These are phyloP conservation scores for Coriolopsis trogii DNA, from an alignment of 1,284 basidiomycete species.

Conservation along the genomic window DNA sequence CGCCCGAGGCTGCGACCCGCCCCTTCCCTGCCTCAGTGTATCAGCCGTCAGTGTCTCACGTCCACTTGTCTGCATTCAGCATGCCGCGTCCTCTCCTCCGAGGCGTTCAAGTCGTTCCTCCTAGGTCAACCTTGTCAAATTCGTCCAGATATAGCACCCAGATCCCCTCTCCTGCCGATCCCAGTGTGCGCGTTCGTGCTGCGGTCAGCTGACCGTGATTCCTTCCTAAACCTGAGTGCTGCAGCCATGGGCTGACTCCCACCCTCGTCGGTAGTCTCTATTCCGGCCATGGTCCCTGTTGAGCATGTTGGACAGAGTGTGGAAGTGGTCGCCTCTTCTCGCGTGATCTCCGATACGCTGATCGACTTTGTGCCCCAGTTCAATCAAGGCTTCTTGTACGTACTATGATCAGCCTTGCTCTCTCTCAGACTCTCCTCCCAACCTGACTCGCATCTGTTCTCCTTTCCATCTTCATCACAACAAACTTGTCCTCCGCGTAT, in stretches of 20 bases:
- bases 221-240: not conserved
- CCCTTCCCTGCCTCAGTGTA: too few relatives aligned
- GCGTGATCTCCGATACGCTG: slow-evolving; percentile 4
- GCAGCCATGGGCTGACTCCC: not conserved
- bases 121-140: not conserved
- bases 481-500: too few relatives aligned
- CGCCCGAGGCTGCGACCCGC: too few relatives aligned
- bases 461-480: not conserved
- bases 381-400: not conserved
- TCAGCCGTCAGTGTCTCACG: not conserved
- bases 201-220: not conserved
- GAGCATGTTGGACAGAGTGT: slow-evolving; percentile 7
- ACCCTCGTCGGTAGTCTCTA: too few relatives aligned
- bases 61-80: not conserved
- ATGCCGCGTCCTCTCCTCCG: not conserved
- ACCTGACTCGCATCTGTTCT: not conserved
- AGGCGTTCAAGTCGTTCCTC: not conserved
- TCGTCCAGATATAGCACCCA: not conserved
- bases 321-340: too few relatives aligned
- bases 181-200: not conserved
- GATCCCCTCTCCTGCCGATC: not conserved
- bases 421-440: not conserved
- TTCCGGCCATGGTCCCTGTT: not conserved
- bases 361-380: not conserved
- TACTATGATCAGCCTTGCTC: slow-evolving; percentile 6